Evolutionary conservation across 208 protist species (phyloP), one percentile per base, ranked within the genome.

Genomic region (Sergeia podlipaevii): DNA sequence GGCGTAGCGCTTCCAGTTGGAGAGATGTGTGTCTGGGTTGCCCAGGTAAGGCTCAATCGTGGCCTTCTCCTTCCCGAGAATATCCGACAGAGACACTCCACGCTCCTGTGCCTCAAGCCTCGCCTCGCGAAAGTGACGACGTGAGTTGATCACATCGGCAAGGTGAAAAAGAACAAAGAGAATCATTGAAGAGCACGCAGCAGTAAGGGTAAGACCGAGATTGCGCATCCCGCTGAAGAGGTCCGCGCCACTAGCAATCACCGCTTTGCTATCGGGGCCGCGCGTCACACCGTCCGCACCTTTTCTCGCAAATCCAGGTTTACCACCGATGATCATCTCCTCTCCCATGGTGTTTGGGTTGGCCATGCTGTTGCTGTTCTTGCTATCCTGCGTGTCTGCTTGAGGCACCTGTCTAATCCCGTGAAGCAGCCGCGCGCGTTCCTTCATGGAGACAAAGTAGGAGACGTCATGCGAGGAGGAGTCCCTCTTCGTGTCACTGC

Each of bases 101-200:
- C 39, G 50, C 58, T 69, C 39, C 43, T 47, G 24, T 4, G 68
- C 60, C n/a, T 62, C 60, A 20, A 36, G 39, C 15, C 46, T 46
- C 26, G 63, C 45, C 20, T 70, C 55, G 44, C 52, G 47, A 53
- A 68, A 70, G 21, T 18, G 32, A 43, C 67, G 53, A 11, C 69
- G 74, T 10, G 38, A 27, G 2, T 60, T 63, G 55, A 82, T 64
- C 20, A 61, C 70, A 4, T 78, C 65, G 7, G 70, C 69, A 1
- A 82, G 49, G 20, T 78, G 56, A 28, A 77, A 66, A 17, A 82
- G 46, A 4, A 77, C 66, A 18, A 64, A 62, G 13, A 77, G 47
- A 32, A 82, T 64, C 53, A 82, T 45, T 21, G 75, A 82, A 36
- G 68, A 77, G 37, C 60, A 75, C 33, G 75, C 75, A 1, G 70